Evolutionary conservation across 805 yeast genomes (phyloP), one percentile per base, ranked within the genome.

Genomic region (Candida parachauliodes): DNA sequence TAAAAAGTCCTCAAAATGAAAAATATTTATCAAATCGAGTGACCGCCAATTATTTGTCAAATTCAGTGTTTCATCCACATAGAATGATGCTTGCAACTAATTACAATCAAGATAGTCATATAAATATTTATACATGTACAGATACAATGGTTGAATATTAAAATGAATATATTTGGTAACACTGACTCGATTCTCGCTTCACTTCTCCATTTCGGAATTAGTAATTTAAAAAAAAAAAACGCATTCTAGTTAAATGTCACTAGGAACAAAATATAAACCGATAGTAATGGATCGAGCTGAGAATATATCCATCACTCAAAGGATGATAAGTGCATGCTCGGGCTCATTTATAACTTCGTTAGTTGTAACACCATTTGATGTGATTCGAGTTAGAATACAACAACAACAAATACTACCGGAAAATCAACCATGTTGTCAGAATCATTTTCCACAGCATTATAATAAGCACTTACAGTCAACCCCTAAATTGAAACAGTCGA

Each of bases 41-140:
- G 4, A 65, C 72, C 17, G 32, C 32, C 6, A 63, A 61, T 39
- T 83, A 81, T 47, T 69, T 89, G 29, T 78, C 88, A 2, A 69
- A 81, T 2, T 56, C 88, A 46, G 69, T 82, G 0, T 77, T 93
- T 52, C 98, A 93, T 57, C 98, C 98, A 2, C 98, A 93, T 55
- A 70, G 91, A 45, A 87, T 93, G 96, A 77, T 87, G 76, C 54
- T 93, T 55, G 97, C 96, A 1, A 85, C 88, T 1, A 82, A 83
- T 49, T 84, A 84, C 55, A 74, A 80, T 37, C 94, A 87, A 52
- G 93, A 83, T 54, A 71, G 88, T 1, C 76, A 73, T 46, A 79
- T 88, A 29, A 75, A 76, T 46, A 63, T 88, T 19, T 83, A 81
- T 48, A 47, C 51, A 21, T 68, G 74, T 48, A 51, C 49, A 9